Conservation (phyloP, 73 alveolate species). For the Paramecium primaurelia region DNA sequence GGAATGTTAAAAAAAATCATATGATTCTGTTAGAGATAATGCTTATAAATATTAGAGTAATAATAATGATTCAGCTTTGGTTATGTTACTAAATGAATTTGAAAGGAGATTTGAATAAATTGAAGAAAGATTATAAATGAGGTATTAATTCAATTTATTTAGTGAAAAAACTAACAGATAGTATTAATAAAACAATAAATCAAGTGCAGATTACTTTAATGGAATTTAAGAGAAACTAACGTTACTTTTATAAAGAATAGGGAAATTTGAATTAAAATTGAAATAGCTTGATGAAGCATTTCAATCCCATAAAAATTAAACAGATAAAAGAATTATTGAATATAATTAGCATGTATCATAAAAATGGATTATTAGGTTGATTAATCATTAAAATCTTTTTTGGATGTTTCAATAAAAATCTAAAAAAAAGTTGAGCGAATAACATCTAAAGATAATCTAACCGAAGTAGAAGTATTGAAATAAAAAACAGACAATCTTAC, state of each 20-base stretch:
- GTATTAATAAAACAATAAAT: neutral
- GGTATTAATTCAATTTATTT: neutral
- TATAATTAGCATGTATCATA: slow-evolving; percentile 35
- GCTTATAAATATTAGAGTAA: slow-evolving; percentile 5
- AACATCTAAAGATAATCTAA: neutral
- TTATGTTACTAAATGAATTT: neutral
- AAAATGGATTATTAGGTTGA: slow-evolving; percentile 10
- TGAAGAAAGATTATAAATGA: neutral
- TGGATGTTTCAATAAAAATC: neutral
- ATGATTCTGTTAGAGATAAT: neutral
- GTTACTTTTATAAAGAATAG: neutral
- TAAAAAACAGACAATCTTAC: neutral
- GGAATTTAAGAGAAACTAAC: neutral
- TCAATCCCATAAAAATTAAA: slow-evolving; percentile 9
- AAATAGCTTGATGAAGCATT: slow-evolving; percentile 13
- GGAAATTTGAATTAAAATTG: slow-evolving; percentile 12
- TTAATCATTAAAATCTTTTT: neutral
- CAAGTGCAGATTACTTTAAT: neutral
- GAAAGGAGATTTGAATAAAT: slow-evolving; percentile 15
- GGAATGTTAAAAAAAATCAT: neutral
- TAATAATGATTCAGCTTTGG: slow-evolving; percentile 6
- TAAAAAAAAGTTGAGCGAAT: slow-evolving; percentile 23
- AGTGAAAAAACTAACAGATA: slow-evolving; percentile 1
- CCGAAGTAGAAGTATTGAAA: slow-evolving; percentile 30
- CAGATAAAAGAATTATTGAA: slow-evolving; percentile 38